Conservation (phyloP, 495 filamentous ascomycete genomes). For the Neurospora sp. region DNA sequence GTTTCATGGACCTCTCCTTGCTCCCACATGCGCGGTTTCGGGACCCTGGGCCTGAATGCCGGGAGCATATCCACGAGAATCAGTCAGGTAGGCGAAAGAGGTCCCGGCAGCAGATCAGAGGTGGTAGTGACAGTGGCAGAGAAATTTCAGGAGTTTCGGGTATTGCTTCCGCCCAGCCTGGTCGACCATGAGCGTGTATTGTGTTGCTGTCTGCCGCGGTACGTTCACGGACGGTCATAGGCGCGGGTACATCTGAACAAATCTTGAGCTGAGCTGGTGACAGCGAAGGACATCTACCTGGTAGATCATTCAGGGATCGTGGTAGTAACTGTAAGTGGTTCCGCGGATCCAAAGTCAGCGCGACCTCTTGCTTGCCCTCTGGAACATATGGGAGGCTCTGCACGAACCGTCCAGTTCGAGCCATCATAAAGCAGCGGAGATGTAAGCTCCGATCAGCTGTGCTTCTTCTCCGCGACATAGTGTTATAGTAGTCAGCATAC, state of each 20-base stretch:
- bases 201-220: not conserved
- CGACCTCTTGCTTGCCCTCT: not conserved
- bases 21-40: not conserved
- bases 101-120: slow-evolving; percentile 8
- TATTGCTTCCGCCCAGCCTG: not conserved
- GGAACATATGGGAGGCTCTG: not conserved
- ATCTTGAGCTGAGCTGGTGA: not conserved
- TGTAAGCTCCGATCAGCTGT: not conserved
- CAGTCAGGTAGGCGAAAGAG: not conserved
- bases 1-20: no score
- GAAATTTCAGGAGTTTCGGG: not conserved
- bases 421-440: not conserved
- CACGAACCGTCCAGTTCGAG: not conserved
- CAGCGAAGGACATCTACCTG: not conserved
- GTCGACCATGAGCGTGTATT: not conserved
- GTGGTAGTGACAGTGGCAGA: slow-evolving; percentile 10
- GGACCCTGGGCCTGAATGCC: slow-evolving; percentile 16
- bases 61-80: slow-evolving; percentile 8
- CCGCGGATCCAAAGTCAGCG: not conserved
- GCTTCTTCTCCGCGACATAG: not conserved
- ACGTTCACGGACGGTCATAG: not conserved
- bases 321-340: not conserved
- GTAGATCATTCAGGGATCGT: not conserved
- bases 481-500: not conserved
- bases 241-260: not conserved